Conservation (phyloP, 2,329 filamentous ascomycete species). For the Diaporthe capsici region DNA sequence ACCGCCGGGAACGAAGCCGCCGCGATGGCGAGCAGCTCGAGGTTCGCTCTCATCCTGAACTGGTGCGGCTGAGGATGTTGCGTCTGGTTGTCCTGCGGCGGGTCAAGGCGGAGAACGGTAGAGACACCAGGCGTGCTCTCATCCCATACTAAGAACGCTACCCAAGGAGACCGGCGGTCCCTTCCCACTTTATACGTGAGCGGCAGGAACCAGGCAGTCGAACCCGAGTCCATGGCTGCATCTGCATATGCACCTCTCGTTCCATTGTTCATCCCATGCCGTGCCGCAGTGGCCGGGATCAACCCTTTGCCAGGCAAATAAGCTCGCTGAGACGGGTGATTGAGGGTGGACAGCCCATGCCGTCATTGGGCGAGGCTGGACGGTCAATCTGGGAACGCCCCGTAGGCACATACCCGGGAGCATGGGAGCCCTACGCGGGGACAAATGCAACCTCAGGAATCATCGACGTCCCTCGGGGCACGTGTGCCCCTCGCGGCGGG, state of each 20-base stretch:
- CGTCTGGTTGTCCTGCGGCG: conserved; percentile 7
- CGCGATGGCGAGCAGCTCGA: conserved; percentile 46
- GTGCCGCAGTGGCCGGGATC: conserved; percentile 11
- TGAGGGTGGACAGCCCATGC: conserved; percentile 8
- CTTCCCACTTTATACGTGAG: conserved; percentile 26
- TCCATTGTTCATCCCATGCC: conserved; percentile 12
- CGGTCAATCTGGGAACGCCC: conserved; percentile 3
- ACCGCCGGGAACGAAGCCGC: conserved; percentile 56
- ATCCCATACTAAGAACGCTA: background rate
- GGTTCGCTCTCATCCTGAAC: conserved; percentile 13
- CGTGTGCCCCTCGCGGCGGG: conserved; percentile 22
- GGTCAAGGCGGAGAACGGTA: background rate
- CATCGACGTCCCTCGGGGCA: conserved; percentile 21
- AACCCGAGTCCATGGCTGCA: conserved; percentile 13
- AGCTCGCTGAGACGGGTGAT: conserved; percentile 23
- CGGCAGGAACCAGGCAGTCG: background rate
- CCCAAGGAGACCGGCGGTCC: background rate
- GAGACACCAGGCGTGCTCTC: conserved; percentile 11
- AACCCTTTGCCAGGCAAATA: conserved; percentile 6
- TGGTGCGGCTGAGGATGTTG: background rate
- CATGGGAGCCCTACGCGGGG: conserved; percentile 17
- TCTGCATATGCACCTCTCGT: conserved; percentile 17
- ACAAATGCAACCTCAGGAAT: conserved; percentile 34
- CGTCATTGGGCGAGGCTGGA: conserved; percentile 19
- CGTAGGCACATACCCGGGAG: conserved; percentile 12